phyloP scores from a whole-genome alignment of 768 basidiomycete species.

The Nidula microcarpa region DNA sequence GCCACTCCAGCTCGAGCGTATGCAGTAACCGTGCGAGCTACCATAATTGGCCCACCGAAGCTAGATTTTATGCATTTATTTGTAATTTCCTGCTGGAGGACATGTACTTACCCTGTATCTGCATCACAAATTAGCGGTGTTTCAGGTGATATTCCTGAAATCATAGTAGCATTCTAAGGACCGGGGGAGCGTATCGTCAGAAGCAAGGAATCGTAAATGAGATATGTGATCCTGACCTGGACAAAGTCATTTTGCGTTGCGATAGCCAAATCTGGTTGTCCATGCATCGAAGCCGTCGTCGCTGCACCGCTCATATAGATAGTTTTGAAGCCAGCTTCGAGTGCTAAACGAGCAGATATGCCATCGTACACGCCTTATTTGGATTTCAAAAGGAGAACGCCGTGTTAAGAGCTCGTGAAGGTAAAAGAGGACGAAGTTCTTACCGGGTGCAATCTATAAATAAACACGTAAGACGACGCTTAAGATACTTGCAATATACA shows the following conservation, averaged over 20 bases:
- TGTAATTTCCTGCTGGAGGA: neutral
- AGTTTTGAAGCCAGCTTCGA: conserved; percentile 48
- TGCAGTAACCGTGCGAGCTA: conserved; percentile 48
- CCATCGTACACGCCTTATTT: conserved; percentile 41
- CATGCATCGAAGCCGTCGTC: conserved; percentile 52
- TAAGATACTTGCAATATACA: neutral
- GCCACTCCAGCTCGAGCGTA: conserved; percentile 50
- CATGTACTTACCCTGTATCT: conserved; percentile 42
- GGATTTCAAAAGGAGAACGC: conserved; percentile 11
- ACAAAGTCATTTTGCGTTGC: conserved; percentile 54
- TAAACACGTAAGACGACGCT: neutral
- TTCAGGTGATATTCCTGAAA: conserved; percentile 42
- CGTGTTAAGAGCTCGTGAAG: neutral
- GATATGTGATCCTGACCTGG: conserved; percentile 20
- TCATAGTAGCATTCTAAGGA: conserved; percentile 40
- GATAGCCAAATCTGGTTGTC: conserved; percentile 53
- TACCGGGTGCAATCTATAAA: conserved; percentile 1
- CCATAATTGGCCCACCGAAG: conserved; percentile 53
- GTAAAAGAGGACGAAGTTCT: neutral
- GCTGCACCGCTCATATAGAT: conserved; percentile 50
- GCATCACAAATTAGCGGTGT: conserved; percentile 53
- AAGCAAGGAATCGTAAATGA: neutral
- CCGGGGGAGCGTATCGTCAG: neutral
- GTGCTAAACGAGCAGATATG: conserved; percentile 47
- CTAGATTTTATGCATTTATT: conserved; percentile 12